These are phyloP conservation scores for Paxillus involutus DNA, from an alignment of 768 basidiomycete genomes.

Conservation along the genomic window DNA sequence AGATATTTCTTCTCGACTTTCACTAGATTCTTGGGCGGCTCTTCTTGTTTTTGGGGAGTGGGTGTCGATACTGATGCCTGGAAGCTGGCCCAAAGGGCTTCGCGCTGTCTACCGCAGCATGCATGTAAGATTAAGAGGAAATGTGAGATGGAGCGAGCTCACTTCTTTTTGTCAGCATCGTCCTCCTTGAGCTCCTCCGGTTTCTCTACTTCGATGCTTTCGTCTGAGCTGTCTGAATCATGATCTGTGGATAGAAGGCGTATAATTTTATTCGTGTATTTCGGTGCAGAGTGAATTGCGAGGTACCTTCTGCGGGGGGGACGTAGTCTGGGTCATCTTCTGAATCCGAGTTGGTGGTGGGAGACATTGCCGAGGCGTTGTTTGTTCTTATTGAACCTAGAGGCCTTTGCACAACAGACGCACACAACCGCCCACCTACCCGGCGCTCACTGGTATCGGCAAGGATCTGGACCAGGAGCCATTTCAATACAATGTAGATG, in stretches of 20 bases:
- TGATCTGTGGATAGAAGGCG: slow-evolving; percentile 5
- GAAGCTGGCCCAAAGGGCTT: slow-evolving; percentile 67
- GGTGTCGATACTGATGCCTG: slow-evolving; percentile 55
- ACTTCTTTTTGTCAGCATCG: slow-evolving; percentile 46
- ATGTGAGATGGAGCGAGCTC: slow-evolving; percentile 2
- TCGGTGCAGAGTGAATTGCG: background rate
- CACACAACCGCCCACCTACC: slow-evolving; percentile 9
- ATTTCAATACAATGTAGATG: slow-evolving; percentile 21
- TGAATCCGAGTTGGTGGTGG: slow-evolving; percentile 49
- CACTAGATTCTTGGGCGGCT: slow-evolving; percentile 42
- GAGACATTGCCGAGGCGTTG: slow-evolving; percentile 17
- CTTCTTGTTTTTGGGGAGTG: slow-evolving; percentile 11
- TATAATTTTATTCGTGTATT: background rate
- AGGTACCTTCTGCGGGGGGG: slow-evolving; percentile 46
- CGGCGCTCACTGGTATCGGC: too few species aligned
- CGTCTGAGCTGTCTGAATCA: slow-evolving; percentile 42
- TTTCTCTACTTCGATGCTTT: slow-evolving; percentile 34
- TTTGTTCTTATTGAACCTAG: slow-evolving; percentile 29
- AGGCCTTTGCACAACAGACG: slow-evolving; percentile 17
- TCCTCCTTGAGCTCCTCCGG: slow-evolving; percentile 33
- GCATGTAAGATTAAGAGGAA: background rate
- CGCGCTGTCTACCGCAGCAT: slow-evolving; percentile 46
- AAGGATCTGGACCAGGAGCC: background rate
- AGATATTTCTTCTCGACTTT: slow-evolving; percentile 69
- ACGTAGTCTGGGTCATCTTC: slow-evolving; percentile 67